phyloP scores from a whole-genome alignment of 139 green algal species.

The Astrephomene gubernaculifera region DNA sequence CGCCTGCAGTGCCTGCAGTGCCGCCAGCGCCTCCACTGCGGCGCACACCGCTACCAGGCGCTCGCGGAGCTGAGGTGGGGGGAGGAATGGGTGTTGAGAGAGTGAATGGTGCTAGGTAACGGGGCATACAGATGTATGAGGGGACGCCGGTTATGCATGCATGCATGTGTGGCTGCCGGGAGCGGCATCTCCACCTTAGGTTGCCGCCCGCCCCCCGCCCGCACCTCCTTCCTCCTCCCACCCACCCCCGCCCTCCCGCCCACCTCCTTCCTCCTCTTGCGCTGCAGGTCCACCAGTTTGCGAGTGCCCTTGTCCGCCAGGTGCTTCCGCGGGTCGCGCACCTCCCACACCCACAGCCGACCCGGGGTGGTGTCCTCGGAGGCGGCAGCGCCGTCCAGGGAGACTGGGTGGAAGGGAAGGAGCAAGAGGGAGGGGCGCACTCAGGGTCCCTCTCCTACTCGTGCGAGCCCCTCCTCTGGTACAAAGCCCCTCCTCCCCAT shows the following conservation, averaged over 20 bases:
- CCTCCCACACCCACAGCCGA: slow-evolving; percentile 80
- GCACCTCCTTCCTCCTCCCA: not conserved
- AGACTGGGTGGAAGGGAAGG: not conserved
- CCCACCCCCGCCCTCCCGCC: not conserved
- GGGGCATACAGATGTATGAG: too few relatives aligned
- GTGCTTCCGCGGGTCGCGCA: slow-evolving; percentile 65
- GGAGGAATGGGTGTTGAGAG: not conserved
- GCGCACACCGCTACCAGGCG: slow-evolving; percentile 47
- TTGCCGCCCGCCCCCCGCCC: not conserved
- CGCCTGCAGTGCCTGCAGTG: not conserved
- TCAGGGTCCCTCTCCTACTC: not conserved
- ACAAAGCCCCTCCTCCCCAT: not conserved
- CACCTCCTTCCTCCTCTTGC: slow-evolving; percentile 63
- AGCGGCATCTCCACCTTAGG: too few relatives aligned
- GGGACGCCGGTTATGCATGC: too few relatives aligned
- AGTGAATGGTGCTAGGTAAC: too few relatives aligned
- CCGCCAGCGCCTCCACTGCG: slow-evolving; percentile 42
- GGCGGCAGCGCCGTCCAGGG: slow-evolving; percentile 40
- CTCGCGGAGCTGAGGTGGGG: slow-evolving; percentile 59
- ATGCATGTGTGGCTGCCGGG: too few relatives aligned
- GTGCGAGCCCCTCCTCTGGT: not conserved
- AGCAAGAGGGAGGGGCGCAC: not conserved
- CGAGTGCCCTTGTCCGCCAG: slow-evolving; percentile 51
- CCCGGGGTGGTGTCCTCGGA: slow-evolving; percentile 60
- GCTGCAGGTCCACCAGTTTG: slow-evolving; percentile 41